These are phyloP conservation scores for Cystobasidiopsis lactophilus DNA, from an alignment of 768 basidiomycete species.

Conservation along the genomic window DNA sequence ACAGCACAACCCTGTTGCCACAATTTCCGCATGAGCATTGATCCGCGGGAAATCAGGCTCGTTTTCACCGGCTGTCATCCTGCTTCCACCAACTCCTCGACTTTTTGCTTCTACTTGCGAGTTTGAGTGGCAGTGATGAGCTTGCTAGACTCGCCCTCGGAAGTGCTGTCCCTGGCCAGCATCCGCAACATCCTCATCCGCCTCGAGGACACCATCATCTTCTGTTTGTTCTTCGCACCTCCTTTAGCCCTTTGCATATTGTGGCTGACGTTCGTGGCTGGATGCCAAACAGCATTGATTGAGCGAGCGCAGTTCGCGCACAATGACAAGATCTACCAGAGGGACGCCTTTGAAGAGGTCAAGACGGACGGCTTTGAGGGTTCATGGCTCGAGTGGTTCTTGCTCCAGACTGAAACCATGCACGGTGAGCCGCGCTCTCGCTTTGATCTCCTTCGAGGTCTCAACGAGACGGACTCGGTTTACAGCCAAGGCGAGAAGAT, in stretches of 20 bases:
- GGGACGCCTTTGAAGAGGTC: conserved; percentile 47
- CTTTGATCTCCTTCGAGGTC: not conserved
- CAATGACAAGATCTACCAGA: conserved; percentile 61
- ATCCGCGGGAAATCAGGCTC: no score
- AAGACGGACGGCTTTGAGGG: conserved; percentile 50
- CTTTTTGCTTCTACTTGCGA: no score
- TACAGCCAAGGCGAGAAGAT: conserved; percentile 81
- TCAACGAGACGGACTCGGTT: not conserved
- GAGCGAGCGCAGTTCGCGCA: conserved; percentile 93
- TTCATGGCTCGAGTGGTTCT: conserved; percentile 93
- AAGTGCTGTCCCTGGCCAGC: conserved; percentile 3
- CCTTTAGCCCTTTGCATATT: not conserved
- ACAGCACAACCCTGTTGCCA: no score
- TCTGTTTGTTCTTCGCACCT: conserved; percentile 27
- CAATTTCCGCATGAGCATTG: no score
- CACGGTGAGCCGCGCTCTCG: conserved; percentile 46
- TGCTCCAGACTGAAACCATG: conserved; percentile 82
- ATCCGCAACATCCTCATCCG: conserved; percentile 70
- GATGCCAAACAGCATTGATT: conserved; percentile 65
- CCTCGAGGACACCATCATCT: conserved; percentile 97
- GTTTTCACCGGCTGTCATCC: no score
- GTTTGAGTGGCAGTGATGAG: no score
- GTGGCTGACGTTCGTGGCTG: not conserved
- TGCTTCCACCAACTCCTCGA: no score
- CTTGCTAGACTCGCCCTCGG: not conserved